Percentiles rank a stretch among this genome's conserved stretches.
Conservation (phyloP, 495 filamentous ascomycete species). For the Aspergillus hancockii region DNA sequence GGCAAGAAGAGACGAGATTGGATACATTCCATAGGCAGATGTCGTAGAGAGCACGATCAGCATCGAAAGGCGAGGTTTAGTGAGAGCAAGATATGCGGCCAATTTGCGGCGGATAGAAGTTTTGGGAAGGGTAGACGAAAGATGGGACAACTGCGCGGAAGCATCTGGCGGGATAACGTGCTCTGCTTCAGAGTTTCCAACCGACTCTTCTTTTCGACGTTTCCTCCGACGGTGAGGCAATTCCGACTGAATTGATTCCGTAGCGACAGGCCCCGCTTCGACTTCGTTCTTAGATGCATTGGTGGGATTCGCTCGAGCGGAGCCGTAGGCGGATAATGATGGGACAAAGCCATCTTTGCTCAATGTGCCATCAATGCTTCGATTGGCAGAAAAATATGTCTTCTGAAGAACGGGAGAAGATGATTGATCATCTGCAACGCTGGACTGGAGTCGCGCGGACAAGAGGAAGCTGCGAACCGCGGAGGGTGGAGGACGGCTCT, state of each 20-base stretch:
- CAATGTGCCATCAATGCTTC: conserved; percentile 18
- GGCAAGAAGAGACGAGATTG: conserved; percentile 59
- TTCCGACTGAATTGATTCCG: conserved; percentile 33
- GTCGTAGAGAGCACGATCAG: conserved; percentile 90
- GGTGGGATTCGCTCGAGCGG: conserved; percentile 9
- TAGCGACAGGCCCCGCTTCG: conserved; percentile 19
- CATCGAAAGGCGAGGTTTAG: conserved; percentile 91
- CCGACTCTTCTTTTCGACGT: conserved; percentile 44
- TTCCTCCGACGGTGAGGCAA: conserved; percentile 53
- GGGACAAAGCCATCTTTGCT: conserved; percentile 31
- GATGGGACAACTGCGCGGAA: conserved; percentile 72
- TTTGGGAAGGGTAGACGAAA: conserved; percentile 66
- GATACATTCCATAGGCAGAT: conserved; percentile 89
- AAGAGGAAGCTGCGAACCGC: conserved; percentile 35
- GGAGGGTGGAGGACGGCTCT: conserved; percentile 18
- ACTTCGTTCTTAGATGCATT: conserved; percentile 15
- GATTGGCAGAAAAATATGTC: conserved; percentile 46
- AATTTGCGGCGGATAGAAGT: conserved; percentile 72
- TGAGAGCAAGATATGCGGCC: conserved; percentile 86
- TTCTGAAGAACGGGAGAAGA: conserved; percentile 32
- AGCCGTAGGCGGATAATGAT: conserved; percentile 26
- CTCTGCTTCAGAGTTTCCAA: conserved; percentile 28
- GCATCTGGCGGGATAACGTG: conserved; percentile 73
- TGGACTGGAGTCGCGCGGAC: conserved; percentile 33
- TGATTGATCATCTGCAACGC: conserved; percentile 29